Percentiles rank a stretch among this genome's conserved stretches.
Evolutionary conservation across 345 rosid species (phyloP).

Genomic region (Eucalyptus victrix): DNA sequence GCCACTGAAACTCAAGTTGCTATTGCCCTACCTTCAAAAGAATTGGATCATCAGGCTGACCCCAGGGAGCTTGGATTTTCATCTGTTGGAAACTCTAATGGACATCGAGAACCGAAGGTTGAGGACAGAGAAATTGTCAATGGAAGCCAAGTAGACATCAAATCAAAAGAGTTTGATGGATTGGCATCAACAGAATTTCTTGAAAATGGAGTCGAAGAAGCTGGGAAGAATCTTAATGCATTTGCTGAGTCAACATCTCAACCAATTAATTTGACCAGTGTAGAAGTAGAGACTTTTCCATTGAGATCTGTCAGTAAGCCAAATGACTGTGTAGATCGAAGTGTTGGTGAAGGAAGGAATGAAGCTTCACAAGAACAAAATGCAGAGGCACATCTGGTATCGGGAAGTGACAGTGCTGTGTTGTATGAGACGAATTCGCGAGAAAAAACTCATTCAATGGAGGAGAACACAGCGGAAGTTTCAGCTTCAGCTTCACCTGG

Average conservation of each 20-base stretch:
- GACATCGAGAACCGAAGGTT: slow-evolving; percentile 5
- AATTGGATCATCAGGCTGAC: not conserved
- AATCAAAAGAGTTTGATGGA: slow-evolving; percentile 8
- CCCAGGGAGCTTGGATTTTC: slow-evolving; percentile 1
- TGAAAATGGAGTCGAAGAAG: not conserved
- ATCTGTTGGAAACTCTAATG: slow-evolving; percentile 2
- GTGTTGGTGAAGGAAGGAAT: not conserved
- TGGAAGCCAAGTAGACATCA: slow-evolving; percentile 7
- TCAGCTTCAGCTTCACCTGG: not conserved
- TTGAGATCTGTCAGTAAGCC: not conserved
- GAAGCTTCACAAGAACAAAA: not conserved
- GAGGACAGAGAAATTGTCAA: slow-evolving; percentile 10
- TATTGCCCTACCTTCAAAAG: slow-evolving; percentile 4
- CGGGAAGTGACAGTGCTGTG: not conserved
- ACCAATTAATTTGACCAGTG: not conserved
- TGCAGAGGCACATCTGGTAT: not conserved
- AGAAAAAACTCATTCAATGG: slow-evolving; percentile 1
- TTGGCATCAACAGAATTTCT: not conserved
- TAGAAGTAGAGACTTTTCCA: slow-evolving; percentile 10
- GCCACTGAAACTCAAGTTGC: slow-evolving; percentile 34
- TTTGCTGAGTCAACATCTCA: not conserved
- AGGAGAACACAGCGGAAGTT: not conserved
- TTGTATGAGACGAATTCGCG: not conserved
- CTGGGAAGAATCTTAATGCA: not conserved
- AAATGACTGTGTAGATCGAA: not conserved